Conservation (phyloP, 805 yeast species). For the Lipomyces sp. region DNA sequence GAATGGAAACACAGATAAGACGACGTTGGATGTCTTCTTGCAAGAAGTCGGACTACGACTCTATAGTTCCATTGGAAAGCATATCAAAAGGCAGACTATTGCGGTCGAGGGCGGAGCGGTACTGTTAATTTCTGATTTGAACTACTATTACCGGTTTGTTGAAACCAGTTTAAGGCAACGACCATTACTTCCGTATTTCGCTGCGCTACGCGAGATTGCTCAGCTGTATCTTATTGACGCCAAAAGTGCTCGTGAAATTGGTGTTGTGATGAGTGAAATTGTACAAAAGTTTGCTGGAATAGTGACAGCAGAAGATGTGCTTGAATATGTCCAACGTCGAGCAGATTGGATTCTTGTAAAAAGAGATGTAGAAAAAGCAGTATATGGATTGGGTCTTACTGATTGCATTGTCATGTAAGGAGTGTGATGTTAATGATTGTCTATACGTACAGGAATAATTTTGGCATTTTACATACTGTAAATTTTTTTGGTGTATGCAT, state of each 20-base stretch:
- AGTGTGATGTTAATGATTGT: not conserved
- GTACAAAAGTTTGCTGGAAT: conserved; percentile 80
- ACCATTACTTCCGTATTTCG: conserved; percentile 69
- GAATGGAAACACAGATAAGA: conserved; percentile 81
- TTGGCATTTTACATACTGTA: conserved; percentile 4
- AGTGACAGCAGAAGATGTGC: conserved; percentile 90
- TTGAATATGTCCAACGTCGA: conserved; percentile 85
- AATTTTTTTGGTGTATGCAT: conserved; percentile 4
- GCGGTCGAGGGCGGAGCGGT: conserved; percentile 78
- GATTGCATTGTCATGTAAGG: conserved; percentile 58
- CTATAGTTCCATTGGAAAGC: conserved; percentile 73
- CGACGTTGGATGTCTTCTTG: conserved; percentile 87
- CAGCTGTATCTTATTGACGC: conserved; percentile 75
- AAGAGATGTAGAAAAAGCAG: conserved; percentile 85
- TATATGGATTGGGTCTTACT: conserved; percentile 79
- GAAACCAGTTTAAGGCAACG: conserved; percentile 54
- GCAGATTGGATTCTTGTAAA: conserved; percentile 82
- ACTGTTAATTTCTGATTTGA: conserved; percentile 67
- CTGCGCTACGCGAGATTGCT: conserved; percentile 81
- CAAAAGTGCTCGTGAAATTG: conserved; percentile 81
- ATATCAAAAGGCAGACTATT: conserved; percentile 71
- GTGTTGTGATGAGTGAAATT: conserved; percentile 79
- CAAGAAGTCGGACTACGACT: conserved; percentile 92
- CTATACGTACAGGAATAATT: not conserved
- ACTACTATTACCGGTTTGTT: conserved; percentile 75